Conservation (phyloP, 2,329 filamentous ascomycete genomes). For the Arthrobotrys musiformis region DNA sequence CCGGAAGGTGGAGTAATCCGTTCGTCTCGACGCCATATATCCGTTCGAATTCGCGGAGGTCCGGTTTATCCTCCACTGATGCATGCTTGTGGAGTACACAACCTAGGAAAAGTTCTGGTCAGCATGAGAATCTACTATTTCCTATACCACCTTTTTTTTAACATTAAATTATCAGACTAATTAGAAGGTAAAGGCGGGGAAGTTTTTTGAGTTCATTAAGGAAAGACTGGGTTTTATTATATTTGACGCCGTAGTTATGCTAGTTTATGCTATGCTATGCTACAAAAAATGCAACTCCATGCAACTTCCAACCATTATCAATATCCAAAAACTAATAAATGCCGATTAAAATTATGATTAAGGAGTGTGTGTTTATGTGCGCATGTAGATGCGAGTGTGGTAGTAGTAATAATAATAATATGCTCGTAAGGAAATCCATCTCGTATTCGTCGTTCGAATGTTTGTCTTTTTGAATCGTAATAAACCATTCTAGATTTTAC, state of each 20-base stretch:
- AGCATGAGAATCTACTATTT: background rate
- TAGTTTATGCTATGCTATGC: slow-evolving; percentile 30
- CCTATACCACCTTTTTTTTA: background rate
- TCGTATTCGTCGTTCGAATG: slow-evolving; percentile 10
- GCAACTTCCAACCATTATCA: slow-evolving; percentile 15
- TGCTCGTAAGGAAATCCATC: slow-evolving; percentile 21
- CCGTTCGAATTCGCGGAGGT: background rate
- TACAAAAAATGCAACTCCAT: slow-evolving; percentile 16
- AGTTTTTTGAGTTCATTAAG: slow-evolving; percentile 9
- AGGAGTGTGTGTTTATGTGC: slow-evolving; percentile 11
- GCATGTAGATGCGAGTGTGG: background rate
- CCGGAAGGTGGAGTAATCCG: slow-evolving; percentile 4
- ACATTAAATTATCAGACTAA: background rate
- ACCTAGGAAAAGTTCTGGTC: background rate
- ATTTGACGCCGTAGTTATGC: slow-evolving; percentile 40
- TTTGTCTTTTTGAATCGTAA: background rate
- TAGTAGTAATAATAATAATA: slow-evolving; percentile 15
- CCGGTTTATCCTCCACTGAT: background rate
- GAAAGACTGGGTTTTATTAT: slow-evolving; percentile 34
- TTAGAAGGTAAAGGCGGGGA: background rate
- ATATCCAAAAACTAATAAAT: background rate
- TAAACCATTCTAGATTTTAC: background rate
- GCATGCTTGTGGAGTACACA: background rate
- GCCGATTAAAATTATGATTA: slow-evolving; percentile 29
- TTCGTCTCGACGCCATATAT: background rate